Evolutionary conservation across 805 yeast species (phyloP).

Genomic region (Torulaspora gathmanii): DNA sequence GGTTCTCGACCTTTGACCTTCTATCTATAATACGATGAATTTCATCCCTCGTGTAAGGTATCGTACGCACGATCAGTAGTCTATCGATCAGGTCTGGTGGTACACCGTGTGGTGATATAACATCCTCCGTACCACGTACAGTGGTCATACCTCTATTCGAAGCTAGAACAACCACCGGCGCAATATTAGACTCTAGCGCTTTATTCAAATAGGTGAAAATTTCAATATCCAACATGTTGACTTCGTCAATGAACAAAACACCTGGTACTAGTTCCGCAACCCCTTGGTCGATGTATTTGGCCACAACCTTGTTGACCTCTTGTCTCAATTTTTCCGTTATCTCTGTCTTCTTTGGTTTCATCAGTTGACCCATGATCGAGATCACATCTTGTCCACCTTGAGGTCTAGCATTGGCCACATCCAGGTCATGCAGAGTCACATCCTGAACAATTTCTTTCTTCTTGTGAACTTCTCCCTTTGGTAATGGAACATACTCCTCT

Average conservation of each 20-base stretch:
- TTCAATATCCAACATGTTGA: conserved; percentile 96
- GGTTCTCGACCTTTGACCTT: conserved; percentile 72
- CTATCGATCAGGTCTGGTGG: conserved; percentile 95
- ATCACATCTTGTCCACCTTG: conserved; percentile 95
- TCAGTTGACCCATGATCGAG: conserved; percentile 93
- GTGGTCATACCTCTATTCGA: conserved; percentile 92
- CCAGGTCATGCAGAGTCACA: conserved; percentile 92
- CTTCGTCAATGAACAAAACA: conserved; percentile 95
- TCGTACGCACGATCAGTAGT: conserved; percentile 82
- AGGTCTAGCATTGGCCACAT: conserved; percentile 93
- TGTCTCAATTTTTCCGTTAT: conserved; percentile 90
- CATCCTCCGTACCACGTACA: conserved; percentile 84
- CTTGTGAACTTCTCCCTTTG: conserved; percentile 98
- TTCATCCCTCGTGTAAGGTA: conserved; percentile 82
- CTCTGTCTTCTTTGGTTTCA: conserved; percentile 95
- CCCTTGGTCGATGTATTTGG: conserved; percentile 95
- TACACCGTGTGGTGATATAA: conserved; percentile 89
- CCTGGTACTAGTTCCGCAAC: conserved; percentile 98
- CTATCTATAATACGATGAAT: conserved; percentile 76
- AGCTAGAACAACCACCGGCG: conserved; percentile 93
- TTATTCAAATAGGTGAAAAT: conserved; percentile 92
- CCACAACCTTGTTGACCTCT: conserved; percentile 93
- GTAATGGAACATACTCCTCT: conserved; percentile 96
- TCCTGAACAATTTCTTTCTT: conserved; percentile 98
- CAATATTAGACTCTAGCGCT: conserved; percentile 85